phyloP scores from a whole-genome alignment of 202 grass and related monocot species.

The Zizania palustris region DNA sequence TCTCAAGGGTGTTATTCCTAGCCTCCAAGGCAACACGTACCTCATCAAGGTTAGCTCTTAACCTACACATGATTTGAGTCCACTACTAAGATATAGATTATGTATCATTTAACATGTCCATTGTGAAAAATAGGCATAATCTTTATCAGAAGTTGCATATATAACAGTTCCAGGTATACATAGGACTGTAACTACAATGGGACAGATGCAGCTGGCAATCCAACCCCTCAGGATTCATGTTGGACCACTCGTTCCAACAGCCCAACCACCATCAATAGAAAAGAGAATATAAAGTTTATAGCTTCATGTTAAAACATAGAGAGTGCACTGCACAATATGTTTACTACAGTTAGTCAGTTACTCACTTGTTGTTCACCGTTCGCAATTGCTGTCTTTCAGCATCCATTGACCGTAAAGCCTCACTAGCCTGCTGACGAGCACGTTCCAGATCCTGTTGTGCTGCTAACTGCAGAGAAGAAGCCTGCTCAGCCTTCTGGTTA shows the following conservation, averaged over 20 bases:
- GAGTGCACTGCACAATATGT: slow-evolving; percentile 8
- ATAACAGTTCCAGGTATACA: slow-evolving; percentile 29
- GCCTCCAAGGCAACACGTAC: slow-evolving; percentile 70
- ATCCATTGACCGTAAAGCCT: slow-evolving; percentile 89
- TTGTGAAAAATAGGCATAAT: slow-evolving; percentile 18
- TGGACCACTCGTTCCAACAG: slow-evolving; percentile 1
- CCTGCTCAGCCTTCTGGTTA: slow-evolving; percentile 74
- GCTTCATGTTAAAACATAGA: slow-evolving; percentile 18
- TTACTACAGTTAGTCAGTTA: slow-evolving; percentile 42
- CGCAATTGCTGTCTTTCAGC: slow-evolving; percentile 92
- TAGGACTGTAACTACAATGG: neutral
- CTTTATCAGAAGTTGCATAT: slow-evolving; percentile 10
- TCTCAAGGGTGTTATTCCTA: slow-evolving; percentile 82
- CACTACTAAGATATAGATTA: slow-evolving; percentile 37
- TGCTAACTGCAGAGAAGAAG: slow-evolving; percentile 60
- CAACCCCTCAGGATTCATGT: slow-evolving; percentile 13
- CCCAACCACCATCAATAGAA: slow-evolving; percentile 4
- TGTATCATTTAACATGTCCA: slow-evolving; percentile 33
- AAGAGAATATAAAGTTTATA: neutral
- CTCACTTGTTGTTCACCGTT: slow-evolving; percentile 83
- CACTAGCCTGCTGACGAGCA: slow-evolving; percentile 82
- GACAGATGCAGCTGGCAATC: neutral
- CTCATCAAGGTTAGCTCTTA: slow-evolving; percentile 84
- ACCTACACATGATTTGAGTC: slow-evolving; percentile 57
- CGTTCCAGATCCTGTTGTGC: slow-evolving; percentile 90